Evolutionary conservation across 208 protist genomes (phyloP).

Genomic region (Paratrypanosoma confusum): DNA sequence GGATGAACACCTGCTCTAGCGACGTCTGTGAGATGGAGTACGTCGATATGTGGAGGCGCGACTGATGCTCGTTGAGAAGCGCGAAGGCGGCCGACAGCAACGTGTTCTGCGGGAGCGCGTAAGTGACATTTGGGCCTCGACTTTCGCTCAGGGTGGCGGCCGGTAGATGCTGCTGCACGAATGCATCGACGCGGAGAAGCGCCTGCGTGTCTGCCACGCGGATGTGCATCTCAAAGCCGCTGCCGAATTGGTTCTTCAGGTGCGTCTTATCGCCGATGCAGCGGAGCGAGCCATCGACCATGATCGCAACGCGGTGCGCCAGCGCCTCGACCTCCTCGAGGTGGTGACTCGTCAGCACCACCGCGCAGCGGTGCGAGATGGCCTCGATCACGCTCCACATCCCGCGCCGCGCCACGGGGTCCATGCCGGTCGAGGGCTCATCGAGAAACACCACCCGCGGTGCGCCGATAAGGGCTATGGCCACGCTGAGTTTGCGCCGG

Average conservation of each 20-base stretch:
- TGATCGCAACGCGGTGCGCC: constrained; percentile 74
- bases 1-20: constrained; percentile 82
- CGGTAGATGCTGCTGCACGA: constrained; percentile 23
- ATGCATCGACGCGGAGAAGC: constrained; percentile 16
- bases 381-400: constrained; percentile 70
- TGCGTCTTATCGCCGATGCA: constrained; percentile 82
- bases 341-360: constrained; percentile 87
- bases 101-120: constrained; percentile 22
- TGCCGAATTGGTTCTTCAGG: constrained; percentile 75
- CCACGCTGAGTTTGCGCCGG: constrained; percentile 70
- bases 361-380: constrained; percentile 46
- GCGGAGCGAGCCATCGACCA: constrained; percentile 73
- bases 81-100: constrained; percentile 30
- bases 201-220: constrained; percentile 18
- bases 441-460: constrained; percentile 67
- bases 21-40: constrained; percentile 72
- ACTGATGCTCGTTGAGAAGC: constrained; percentile 26
- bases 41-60: constrained; percentile 34
- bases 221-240: constrained; percentile 48
- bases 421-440: constrained; percentile 85
- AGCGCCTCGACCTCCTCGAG: constrained; percentile 89
- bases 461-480: constrained; percentile 75
- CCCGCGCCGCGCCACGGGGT: constrained; percentile 59
- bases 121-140: constrained; percentile 24
- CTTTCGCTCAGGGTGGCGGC: constrained; percentile 22